Percentiles rank a stretch among this genome's conserved stretches.
phyloP scores from a whole-genome alignment of 495 filamentous ascomycete genomes.

The Apiosordaria backusii region DNA sequence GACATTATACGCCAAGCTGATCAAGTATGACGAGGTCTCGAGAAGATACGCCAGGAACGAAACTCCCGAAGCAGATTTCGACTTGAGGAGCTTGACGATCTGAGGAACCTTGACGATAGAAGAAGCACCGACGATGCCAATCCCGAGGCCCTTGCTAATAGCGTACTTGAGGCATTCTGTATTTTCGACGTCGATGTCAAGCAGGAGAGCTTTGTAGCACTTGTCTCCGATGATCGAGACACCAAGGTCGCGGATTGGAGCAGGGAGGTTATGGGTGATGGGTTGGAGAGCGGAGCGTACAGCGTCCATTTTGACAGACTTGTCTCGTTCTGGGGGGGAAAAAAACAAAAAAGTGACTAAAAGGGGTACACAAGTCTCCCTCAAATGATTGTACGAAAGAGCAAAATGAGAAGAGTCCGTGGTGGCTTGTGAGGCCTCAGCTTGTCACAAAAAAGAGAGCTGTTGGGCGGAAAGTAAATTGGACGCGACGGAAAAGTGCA shows the following conservation, averaged over 20 bases:
- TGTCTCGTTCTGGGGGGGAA: slow-evolving; percentile 1
- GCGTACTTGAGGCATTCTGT: slow-evolving; percentile 77
- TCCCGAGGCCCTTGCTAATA: slow-evolving; percentile 86
- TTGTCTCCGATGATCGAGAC: slow-evolving; percentile 71
- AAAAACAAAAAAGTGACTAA: not conserved
- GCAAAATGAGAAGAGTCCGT: not conserved
- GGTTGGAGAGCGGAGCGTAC: slow-evolving; percentile 68
- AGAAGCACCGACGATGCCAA: slow-evolving; percentile 85
- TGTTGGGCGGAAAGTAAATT: not conserved
- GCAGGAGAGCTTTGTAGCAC: slow-evolving; percentile 80
- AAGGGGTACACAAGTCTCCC: not conserved
- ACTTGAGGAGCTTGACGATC: slow-evolving; percentile 81
- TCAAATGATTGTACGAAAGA: not conserved
- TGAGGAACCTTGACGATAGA: slow-evolving; percentile 93
- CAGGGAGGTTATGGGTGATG: slow-evolving; percentile 73
- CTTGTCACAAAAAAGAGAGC: not conserved
- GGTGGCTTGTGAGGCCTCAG: not conserved
- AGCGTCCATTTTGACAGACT: slow-evolving; percentile 44
- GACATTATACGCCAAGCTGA: slow-evolving; percentile 83
- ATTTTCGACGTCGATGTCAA: slow-evolving; percentile 71
- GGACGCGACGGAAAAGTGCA: not conserved
- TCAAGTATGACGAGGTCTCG: slow-evolving; percentile 80
- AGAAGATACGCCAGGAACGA: slow-evolving; percentile 87
- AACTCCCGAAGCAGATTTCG: slow-evolving; percentile 74
- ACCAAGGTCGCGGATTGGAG: slow-evolving; percentile 70